Evolutionary conservation across 768 basidiomycete species (phyloP).

Genomic region (Imleria badia): DNA sequence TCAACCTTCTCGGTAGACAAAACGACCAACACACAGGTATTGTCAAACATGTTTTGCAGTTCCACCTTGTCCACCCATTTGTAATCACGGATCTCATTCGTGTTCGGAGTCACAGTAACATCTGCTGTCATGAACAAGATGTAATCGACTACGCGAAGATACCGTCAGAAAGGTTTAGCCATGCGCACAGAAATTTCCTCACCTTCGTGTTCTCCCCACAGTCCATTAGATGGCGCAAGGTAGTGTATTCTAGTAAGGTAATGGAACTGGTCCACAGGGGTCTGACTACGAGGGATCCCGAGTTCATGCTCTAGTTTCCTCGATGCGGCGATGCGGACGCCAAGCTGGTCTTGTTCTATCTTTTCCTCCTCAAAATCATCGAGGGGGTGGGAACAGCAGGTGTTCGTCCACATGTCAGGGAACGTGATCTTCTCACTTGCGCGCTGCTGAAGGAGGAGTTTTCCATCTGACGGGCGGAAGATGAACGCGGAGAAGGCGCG

Average conservation of each 20-base stretch:
- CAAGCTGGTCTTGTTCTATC: constrained; percentile 71
- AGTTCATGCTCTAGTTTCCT: constrained; percentile 96
- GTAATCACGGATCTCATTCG: constrained; percentile 88
- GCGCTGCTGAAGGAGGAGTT: constrained; percentile 89
- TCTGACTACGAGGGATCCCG: constrained; percentile 79
- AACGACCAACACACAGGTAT: constrained; percentile 51
- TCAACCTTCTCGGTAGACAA: not conserved
- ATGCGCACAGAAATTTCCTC: constrained; percentile 14
- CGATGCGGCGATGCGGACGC: constrained; percentile 87
- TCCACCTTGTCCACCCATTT: constrained; percentile 92
- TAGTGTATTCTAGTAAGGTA: constrained; percentile 98
- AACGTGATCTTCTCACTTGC: constrained; percentile 99
- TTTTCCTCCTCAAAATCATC: constrained; percentile 89
- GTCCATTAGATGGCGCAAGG: constrained; percentile 85
- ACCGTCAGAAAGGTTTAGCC: constrained; percentile 2
- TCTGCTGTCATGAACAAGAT: constrained; percentile 93
- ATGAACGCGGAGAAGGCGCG: constrained; percentile 98
- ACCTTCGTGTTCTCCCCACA: constrained; percentile 99
- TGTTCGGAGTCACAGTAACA: constrained; percentile 78
- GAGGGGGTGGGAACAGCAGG: constrained; percentile 96
- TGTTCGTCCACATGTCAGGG: constrained; percentile 99
- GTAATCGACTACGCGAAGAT: constrained; percentile 78
- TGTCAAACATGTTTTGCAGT: constrained; percentile 86
- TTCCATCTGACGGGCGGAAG: constrained; percentile 92
- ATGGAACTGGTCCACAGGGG: constrained; percentile 82